Base-by-base conservation (phyloP, 108 stramenopile genomes). In the Aurantiochytrium sp. region DNA sequence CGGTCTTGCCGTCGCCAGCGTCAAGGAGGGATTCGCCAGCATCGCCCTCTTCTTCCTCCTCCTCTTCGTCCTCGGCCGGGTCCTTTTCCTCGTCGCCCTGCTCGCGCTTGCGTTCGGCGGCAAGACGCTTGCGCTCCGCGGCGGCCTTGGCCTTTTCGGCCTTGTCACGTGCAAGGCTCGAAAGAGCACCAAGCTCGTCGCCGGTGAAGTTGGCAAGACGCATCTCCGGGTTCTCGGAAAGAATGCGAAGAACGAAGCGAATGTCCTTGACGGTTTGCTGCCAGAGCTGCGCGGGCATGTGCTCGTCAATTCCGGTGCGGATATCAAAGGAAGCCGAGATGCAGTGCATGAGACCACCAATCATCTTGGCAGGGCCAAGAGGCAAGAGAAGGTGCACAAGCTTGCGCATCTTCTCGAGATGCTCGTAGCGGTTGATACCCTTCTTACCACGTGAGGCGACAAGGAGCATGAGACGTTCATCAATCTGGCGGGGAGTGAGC, bases 311-410 rank as follows among this genome's bases (percentile, higher is more conserved):
- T 58, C 92, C 96, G n/a, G 96, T 92, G 72, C 96, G 93, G 90
- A 96, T 93, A 87, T 97, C 97, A 91, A 99, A 98, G 89, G 96
- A 96, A 55, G 97, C 94, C 49, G 96, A 94, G 44, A 98, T 94
- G 51, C 97, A 94, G 91, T 99, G 96, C 97, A 98, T 98, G 89
- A 97, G 91, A 72, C 98, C 95, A 23, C 97, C 97, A 89, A 98
- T 93, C 92, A 98, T 97, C 16, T 97, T 94, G 53, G 95, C 92
- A 6, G 97, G 96, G 23, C 98, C 98, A 69, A 96, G 97, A 29
- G 94, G 72, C 43, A 95, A 93, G 18, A 96, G 92, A 44, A 97
- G 55, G 44, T 95, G 91, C 21, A 95, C 94, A 57, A 99, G 90
- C 43, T 93, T 96, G 92, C 97, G 96, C 89, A 98, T 91, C 89